Conservation (phyloP, 1,139 yeast species). For the Kodamaea sp. region DNA sequence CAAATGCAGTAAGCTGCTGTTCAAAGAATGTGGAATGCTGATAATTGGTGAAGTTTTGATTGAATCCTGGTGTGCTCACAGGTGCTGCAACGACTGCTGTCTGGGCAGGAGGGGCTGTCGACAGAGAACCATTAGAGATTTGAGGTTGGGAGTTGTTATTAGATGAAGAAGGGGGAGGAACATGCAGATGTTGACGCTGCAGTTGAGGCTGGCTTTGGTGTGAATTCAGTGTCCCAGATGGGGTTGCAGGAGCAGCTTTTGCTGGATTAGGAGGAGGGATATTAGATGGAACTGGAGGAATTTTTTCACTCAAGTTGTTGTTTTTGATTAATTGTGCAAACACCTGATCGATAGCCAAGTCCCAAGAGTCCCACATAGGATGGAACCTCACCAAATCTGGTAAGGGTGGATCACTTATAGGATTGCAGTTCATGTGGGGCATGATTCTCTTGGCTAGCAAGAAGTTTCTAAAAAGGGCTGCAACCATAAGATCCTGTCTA, state of each 20-base stretch:
- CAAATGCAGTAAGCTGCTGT: slow-evolving; percentile 94
- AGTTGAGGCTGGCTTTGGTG: slow-evolving; percentile 4
- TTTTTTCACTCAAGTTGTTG: slow-evolving; percentile 16
- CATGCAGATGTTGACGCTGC: slow-evolving; percentile 11
- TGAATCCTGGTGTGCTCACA: slow-evolving; percentile 8
- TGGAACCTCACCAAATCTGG: slow-evolving; percentile 82
- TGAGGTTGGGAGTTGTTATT: neutral
- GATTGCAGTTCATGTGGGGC: slow-evolving; percentile 94
- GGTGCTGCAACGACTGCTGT: slow-evolving; percentile 25
- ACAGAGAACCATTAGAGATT: neutral
- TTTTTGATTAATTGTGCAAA: slow-evolving; percentile 63
- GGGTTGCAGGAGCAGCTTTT: neutral
- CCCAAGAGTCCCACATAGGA: slow-evolving; percentile 99
- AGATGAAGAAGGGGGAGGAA: slow-evolving; percentile 1
- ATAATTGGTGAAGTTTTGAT: slow-evolving; percentile 44
- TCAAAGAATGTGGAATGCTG: slow-evolving; percentile 94
- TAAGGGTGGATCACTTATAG: slow-evolving; percentile 89
- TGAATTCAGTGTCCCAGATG: neutral
- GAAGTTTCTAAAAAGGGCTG: slow-evolving; percentile 91
- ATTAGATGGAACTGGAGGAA: slow-evolving; percentile 4
- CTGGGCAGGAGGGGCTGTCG: slow-evolving; percentile 16
- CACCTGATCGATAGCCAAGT: slow-evolving; percentile 93
- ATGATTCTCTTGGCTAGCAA: slow-evolving; percentile 87
- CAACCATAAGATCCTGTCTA: slow-evolving; percentile 95
- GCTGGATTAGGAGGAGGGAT: slow-evolving; percentile 1